These are phyloP conservation scores for Nigrospora oryzae DNA, from an alignment of 2,329 filamentous ascomycete genomes.

Conservation along the genomic window DNA sequence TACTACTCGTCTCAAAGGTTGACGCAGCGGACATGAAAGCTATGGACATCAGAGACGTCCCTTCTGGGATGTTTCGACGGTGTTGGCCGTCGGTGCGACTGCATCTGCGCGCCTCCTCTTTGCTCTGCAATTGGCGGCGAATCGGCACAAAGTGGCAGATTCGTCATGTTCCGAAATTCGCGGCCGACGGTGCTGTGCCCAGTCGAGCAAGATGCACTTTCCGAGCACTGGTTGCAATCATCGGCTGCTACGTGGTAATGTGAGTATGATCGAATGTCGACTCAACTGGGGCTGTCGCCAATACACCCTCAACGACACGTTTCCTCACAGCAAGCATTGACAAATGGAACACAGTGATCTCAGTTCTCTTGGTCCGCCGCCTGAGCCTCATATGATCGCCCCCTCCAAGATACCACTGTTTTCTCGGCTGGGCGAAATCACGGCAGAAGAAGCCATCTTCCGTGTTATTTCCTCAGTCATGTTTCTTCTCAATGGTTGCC, in stretches of 20 bases:
- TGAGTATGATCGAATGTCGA: neutral
- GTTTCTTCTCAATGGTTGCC: neutral
- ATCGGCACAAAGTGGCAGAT: constrained; percentile 1
- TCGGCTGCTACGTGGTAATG: neutral
- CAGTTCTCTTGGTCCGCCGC: neutral
- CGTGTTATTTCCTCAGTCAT: neutral
- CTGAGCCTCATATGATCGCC: neutral
- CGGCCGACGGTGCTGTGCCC: neutral
- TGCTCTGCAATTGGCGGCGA: constrained; percentile 1
- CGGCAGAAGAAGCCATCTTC: neutral
- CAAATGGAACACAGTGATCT: neutral
- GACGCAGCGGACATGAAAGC: neutral
- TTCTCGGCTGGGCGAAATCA: neutral
- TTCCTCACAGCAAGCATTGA: neutral
- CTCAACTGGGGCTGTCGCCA: neutral
- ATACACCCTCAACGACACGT: neutral
- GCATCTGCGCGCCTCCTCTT: neutral
- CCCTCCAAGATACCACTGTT: neutral
- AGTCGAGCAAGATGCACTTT: neutral
- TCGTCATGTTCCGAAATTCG: neutral
- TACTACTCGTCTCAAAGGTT: constrained; percentile 1
- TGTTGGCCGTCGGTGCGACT: neutral
- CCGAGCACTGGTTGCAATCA: neutral
- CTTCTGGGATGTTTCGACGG: neutral
- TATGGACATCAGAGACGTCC: neutral